phyloP scores from a whole-genome alignment of 2,329 filamentous ascomycete species.

The Aaosphaeria arxii region DNA sequence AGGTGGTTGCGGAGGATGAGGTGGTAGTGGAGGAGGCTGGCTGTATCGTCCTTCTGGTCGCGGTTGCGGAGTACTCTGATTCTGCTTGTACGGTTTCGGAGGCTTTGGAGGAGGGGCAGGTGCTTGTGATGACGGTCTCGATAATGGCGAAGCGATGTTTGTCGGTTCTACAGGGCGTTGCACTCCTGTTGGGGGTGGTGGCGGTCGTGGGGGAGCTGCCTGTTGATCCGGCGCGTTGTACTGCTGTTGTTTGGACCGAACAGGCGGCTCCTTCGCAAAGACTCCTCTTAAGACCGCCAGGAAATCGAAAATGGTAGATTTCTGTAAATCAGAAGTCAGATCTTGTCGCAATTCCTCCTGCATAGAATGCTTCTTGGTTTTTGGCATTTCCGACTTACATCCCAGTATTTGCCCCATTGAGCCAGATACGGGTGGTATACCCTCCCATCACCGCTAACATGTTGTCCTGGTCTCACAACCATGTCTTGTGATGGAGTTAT shows the following conservation, averaged over 20 bases:
- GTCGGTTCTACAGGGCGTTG: conserved; percentile 29
- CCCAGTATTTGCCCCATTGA: conserved; percentile 84
- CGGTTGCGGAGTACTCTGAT: conserved; percentile 18
- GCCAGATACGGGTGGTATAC: conserved; percentile 95
- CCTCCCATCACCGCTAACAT: conserved; percentile 89
- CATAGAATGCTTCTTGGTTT: too few relatives aligned
- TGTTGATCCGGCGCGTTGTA: conserved; percentile 25
- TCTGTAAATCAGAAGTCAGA: conserved; percentile 46
- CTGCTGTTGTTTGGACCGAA: conserved; percentile 62
- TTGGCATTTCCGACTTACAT: conserved; percentile 59
- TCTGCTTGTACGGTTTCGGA: conserved; percentile 38
- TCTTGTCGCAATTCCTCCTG: conserved; percentile 6
- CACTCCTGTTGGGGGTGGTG: conserved; percentile 65
- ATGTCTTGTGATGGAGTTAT: conserved; percentile 86
- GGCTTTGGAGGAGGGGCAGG: conserved; percentile 48
- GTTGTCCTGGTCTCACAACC: conserved; percentile 86
- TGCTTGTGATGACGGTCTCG: conserved; percentile 21
- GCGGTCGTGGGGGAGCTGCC: conserved; percentile 54
- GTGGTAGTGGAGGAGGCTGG: conserved; percentile 32
- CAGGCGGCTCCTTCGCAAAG: conserved; percentile 92
- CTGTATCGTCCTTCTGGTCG: conserved; percentile 22
- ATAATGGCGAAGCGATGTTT: conserved; percentile 33
- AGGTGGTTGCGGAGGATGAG: conserved; percentile 27
- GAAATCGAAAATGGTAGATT: conserved; percentile 80
- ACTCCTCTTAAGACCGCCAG: conserved; percentile 78